phyloP scores from a whole-genome alignment of 176 grass and related monocot genomes.

The Ampelocalamus luodianensis region DNA sequence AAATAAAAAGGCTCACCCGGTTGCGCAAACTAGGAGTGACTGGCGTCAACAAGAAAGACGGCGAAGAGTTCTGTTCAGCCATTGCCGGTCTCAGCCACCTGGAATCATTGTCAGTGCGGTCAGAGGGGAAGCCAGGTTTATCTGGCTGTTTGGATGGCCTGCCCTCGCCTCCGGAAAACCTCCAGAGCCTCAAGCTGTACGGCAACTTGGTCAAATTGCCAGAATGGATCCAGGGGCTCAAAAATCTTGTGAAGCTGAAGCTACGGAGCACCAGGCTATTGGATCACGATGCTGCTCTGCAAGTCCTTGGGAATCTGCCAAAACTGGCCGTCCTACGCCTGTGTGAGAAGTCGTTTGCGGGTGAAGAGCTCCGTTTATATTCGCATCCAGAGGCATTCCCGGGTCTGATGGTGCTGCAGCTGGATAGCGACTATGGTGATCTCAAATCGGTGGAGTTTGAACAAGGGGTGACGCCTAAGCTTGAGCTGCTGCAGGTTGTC shows the following conservation, averaged over 20 bases:
- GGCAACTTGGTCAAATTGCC: neutral
- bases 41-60: neutral
- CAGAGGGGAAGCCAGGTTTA: neutral
- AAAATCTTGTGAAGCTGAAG: neutral
- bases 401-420: no score
- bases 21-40: constrained; percentile 3
- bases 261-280: rapidly evolving
- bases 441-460: neutral
- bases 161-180: neutral
- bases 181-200: neutral
- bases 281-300: neutral
- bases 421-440: no score
- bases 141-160: neutral
- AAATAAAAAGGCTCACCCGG: neutral
- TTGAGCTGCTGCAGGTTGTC: neutral
- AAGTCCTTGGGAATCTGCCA: neutral
- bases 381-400: no score
- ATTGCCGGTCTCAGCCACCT: neutral
- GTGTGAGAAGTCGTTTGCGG: rapidly evolving
- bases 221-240: neutral
- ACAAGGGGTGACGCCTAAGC: neutral
- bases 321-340: neutral
- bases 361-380: neutral
- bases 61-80: neutral
- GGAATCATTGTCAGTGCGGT: neutral